Conservation (phyloP, 2,329 filamentous ascomycete species). For the Davidsoniella neocaledoniae region DNA sequence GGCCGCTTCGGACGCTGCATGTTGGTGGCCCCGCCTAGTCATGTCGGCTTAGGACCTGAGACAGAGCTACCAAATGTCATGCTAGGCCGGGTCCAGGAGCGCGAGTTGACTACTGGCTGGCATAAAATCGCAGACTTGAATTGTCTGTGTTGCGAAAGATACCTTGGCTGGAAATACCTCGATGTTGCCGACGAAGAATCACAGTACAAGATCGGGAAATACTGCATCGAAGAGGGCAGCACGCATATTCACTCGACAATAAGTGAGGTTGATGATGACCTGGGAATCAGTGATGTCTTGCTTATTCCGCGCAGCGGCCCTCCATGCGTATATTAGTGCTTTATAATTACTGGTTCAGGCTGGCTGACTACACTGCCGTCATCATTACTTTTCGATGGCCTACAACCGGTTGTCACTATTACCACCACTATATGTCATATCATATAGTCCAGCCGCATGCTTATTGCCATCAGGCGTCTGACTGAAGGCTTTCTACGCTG, state of each 20-base stretch:
- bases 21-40: slow-evolving; percentile 31
- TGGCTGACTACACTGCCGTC: too few relatives aligned
- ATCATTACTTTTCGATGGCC: too few relatives aligned
- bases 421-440: too few relatives aligned
- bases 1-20: slow-evolving; percentile 48
- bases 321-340: too few relatives aligned
- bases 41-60: slow-evolving; percentile 15
- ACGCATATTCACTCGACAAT: slow-evolving; percentile 1
- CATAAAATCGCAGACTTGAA: slow-evolving; percentile 48
- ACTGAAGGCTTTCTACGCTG: too few relatives aligned
- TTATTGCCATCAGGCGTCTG: too few relatives aligned
- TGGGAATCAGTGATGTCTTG: too few relatives aligned
- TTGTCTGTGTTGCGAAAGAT: slow-evolving; percentile 37
- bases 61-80: slow-evolving; percentile 35
- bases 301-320: too few relatives aligned
- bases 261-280: too few relatives aligned
- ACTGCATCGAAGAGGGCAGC: slow-evolving; percentile 41
- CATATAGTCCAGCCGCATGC: too few relatives aligned
- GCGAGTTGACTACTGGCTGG: slow-evolving; percentile 43
- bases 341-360: too few relatives aligned
- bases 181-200: slow-evolving; percentile 42
- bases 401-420: too few relatives aligned
- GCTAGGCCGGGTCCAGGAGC: slow-evolving; percentile 35
- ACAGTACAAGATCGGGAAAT: slow-evolving; percentile 53
- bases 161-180: slow-evolving; percentile 53